Base-by-base conservation (phyloP, 495 filamentous ascomycete genomes). In the Neurospora tetraspora region DNA sequence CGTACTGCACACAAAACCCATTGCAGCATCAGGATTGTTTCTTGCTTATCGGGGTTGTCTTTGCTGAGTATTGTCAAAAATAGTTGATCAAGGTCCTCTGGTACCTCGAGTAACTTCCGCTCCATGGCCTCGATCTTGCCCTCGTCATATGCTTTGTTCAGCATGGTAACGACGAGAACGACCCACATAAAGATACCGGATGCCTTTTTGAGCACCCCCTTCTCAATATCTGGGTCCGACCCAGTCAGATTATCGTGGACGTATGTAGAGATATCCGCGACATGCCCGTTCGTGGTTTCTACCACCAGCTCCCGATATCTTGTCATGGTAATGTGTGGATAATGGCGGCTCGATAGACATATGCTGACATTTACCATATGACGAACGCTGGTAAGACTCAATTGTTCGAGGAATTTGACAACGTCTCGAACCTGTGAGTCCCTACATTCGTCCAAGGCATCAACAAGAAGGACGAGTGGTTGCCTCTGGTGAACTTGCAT, bases 341-440 rank as follows among this genome's bases (percentile, higher is more conserved):
- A 81, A 68, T 81, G 80, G 2, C 81, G 79, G 45, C 80, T 82
- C 4, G 80, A 80, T 39, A 82, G 72, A 20, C 80, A 82, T 0
- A 38, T 38, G 37, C 37, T 0, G 2, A 38, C 8, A 0, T 38
- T 38, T 0, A 38, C 9, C 37, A 0, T 0, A 38, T 38, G 9
- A 0, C 37, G 9, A 38, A 38, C 0, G 37, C 37, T 0, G 8
- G 37, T 38, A 0, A 10, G 0, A 38, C 37, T 38, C 37, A 38
- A 0, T 38, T 38, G 37, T 16, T 16, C 39, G 14, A 40, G 12
- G 12, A 16, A 14, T 12, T 16, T 16, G 0, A 40, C 39, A 4
- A 40, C 39, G 14, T 40, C 12, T 40, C 14, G 39, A 16, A 16
- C 12, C 12, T 40, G 12, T 1, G 39, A 40, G 12, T 40, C 39